Conservation (phyloP, 768 basidiomycete genomes). For the Dioszegia crocea region DNA sequence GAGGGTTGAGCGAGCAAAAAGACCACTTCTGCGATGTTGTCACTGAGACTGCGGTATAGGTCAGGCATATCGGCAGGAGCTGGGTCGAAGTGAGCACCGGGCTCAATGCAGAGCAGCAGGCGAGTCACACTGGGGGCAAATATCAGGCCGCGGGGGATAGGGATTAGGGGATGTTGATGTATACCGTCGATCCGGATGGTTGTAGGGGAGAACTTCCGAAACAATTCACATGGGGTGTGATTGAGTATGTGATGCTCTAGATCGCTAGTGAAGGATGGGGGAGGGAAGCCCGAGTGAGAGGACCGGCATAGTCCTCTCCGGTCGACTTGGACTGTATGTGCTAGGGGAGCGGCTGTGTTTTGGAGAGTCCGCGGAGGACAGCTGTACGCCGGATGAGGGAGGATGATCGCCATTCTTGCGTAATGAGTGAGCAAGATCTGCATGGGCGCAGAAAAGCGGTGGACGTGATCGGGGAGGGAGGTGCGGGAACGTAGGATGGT, state of each 20-base stretch:
- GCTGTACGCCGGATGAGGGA: background rate
- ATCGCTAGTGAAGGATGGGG: too few relatives aligned
- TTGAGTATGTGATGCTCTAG: too few relatives aligned
- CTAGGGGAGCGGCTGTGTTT: background rate
- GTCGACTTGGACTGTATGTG: background rate
- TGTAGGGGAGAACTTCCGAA: background rate
- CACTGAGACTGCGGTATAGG: background rate
- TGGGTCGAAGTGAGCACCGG: background rate
- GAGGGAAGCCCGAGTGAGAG: too few relatives aligned
- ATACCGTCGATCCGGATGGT: conserved; percentile 7
- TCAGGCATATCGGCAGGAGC: background rate
- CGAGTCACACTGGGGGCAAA: background rate
- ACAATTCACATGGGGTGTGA: background rate
- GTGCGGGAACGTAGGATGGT: background rate
- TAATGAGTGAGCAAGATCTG: background rate
- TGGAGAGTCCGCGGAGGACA: background rate
- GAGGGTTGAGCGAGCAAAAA: background rate
- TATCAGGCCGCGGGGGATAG: background rate
- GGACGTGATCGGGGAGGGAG: background rate
- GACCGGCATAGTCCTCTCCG: background rate
- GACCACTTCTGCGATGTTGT: background rate
- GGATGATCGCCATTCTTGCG: conserved; percentile 1
- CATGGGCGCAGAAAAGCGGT: background rate
- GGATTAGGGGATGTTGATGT: background rate
- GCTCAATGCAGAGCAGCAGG: background rate